These are phyloP conservation scores for Picea sitchensis DNA, from an alignment of 75 land plant genomes.

Conservation along the genomic window DNA sequence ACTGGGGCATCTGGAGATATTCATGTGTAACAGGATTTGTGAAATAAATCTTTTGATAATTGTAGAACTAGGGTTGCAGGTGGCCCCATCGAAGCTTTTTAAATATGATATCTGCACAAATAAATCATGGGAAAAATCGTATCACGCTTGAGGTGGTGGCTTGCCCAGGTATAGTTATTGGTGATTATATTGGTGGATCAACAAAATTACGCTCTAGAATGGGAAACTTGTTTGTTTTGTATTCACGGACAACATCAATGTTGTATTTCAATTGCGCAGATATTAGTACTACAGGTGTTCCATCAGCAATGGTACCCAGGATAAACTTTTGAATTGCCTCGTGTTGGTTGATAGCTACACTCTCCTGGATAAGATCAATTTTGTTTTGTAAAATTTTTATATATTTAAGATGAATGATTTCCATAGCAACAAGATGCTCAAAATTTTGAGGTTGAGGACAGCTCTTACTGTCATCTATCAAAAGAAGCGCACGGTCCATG, in stretches of 20 bases:
- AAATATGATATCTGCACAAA: too few relatives aligned
- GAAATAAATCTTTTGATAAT: too few relatives aligned
- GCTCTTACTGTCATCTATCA: slow-evolving; percentile 93
- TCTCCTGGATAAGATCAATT: slow-evolving; percentile 93
- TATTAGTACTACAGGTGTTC: slow-evolving; percentile 97
- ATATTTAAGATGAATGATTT: slow-evolving; percentile 92
- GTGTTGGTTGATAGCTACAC: slow-evolving; percentile 88
- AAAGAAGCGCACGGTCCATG: slow-evolving; percentile 98
- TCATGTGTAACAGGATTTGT: too few relatives aligned
- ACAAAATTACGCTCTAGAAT: slow-evolving; percentile 88
- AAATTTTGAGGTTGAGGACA: slow-evolving; percentile 99
- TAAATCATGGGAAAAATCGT: too few relatives aligned
- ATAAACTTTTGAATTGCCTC: slow-evolving; percentile 89
- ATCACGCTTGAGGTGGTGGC: too few relatives aligned
- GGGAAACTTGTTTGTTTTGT: slow-evolving; percentile 88
- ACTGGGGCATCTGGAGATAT: too few relatives aligned
- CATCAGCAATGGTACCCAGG: slow-evolving; percentile 94
- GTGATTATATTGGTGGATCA: slow-evolving; percentile 82
- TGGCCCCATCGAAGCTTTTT: too few relatives aligned
- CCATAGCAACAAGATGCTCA: slow-evolving; percentile 97
- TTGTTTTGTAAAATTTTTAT: slow-evolving; percentile 96
- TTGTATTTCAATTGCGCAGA: slow-evolving; percentile 98
- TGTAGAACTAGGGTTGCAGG: too few relatives aligned
- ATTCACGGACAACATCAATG: slow-evolving; percentile 95
- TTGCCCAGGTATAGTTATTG: too few relatives aligned